Evolutionary conservation across 306 rosid species (phyloP).

Genomic region (Corylus heterophylla): DNA sequence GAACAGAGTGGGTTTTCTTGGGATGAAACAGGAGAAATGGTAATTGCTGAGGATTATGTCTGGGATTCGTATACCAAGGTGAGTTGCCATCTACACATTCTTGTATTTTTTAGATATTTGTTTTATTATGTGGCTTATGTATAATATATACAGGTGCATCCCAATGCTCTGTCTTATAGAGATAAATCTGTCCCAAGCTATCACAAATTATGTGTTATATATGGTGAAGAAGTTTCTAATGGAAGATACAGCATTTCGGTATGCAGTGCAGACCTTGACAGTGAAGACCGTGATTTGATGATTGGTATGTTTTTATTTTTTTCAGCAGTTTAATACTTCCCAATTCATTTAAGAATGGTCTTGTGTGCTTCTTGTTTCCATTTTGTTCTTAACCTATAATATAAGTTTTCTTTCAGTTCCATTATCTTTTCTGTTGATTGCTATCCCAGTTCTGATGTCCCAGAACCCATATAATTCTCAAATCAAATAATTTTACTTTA

Average conservation of each 20-base stretch:
- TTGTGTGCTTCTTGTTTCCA: not conserved
- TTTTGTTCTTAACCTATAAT: not conserved
- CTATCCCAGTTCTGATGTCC: not conserved
- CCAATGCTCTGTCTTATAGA: slow-evolving; percentile 18
- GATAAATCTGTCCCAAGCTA: slow-evolving; percentile 11
- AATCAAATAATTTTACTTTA: not conserved
- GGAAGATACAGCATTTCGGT: slow-evolving; percentile 15
- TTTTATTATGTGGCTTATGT: not conserved
- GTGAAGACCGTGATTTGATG: slow-evolving; percentile 30
- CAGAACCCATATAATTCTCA: not conserved
- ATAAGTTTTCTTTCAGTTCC: not conserved
- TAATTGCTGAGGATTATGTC: slow-evolving; percentile 15
- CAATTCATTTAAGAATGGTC: not conserved
- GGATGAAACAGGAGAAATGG: slow-evolving; percentile 22
- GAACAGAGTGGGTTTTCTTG: slow-evolving; percentile 20
- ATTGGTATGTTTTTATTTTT: slow-evolving; percentile 26
- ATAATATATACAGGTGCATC: slow-evolving; percentile 23
- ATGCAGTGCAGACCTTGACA: slow-evolving; percentile 27
- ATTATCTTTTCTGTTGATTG: not conserved
- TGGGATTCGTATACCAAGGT: slow-evolving; percentile 19
- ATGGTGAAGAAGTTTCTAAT: slow-evolving; percentile 19
- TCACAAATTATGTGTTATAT: slow-evolving; percentile 19
- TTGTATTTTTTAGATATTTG: slow-evolving; percentile 3
- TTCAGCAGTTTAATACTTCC: not conserved
- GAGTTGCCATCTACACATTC: not conserved